Evolutionary conservation across 139 green algal genomes (phyloP).

Genomic region (Cymbomonas tetramitiformis): DNA sequence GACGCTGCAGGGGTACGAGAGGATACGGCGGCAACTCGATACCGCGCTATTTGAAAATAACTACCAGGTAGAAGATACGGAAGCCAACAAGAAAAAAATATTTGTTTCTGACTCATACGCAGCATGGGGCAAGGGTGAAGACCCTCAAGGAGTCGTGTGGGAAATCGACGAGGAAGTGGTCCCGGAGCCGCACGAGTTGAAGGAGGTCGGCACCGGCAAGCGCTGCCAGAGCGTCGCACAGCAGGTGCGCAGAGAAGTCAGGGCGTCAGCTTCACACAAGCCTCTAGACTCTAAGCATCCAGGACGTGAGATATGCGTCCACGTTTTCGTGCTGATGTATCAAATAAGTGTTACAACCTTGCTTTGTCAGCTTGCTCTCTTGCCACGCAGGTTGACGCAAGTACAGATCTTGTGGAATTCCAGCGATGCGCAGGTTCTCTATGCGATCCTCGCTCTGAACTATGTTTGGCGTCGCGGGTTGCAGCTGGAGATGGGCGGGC

Average conservation of each 20-base stretch:
- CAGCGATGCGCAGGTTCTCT: no score
- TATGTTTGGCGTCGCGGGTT: no score
- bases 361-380: neutral
- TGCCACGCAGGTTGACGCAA: conserved; percentile 24
- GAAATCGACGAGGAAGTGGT: neutral
- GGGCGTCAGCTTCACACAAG: neutral
- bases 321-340: no score
- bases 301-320: no score
- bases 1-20: no score
- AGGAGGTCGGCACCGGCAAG: conserved; percentile 35
- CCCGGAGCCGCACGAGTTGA: conserved; percentile 7
- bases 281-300: neutral
- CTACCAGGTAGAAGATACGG: conserved; percentile 43
- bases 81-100: conserved; percentile 35
- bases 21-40: no score
- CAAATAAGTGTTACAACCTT: no score
- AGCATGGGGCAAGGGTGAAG: conserved; percentile 28
- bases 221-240: conserved; percentile 20
- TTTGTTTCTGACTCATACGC: conserved; percentile 38
- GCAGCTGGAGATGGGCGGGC: conserved; percentile 38
- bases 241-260: conserved; percentile 28
- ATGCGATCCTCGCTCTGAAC: no score
- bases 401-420: no score
- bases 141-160: conserved; percentile 22
- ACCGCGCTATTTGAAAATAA: conserved; percentile 73